Base-by-base conservation (phyloP, 106 monocot genomes). In the Allium sativum region DNA sequence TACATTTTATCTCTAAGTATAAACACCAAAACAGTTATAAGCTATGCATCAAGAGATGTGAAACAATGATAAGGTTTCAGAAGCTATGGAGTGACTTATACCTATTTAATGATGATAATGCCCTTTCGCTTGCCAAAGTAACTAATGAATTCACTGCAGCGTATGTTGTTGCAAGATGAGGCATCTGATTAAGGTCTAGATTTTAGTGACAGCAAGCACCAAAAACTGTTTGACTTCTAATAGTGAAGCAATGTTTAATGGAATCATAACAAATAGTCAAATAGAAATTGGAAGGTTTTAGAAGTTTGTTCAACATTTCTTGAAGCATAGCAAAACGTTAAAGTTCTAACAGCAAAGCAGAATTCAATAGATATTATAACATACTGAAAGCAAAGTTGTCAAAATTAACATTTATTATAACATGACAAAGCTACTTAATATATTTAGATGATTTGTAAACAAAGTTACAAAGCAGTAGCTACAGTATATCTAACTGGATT, bases 111-210 rank as follows among this genome's bases (percentile, higher is more conserved):
- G 98, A 98, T 68, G 82, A 74, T 15, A 92, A 75, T 7, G 98
- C 92, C 40, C 55, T 74, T 61, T 77, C 76, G 40, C 66, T 98
- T 64, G 92, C 98, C 71, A 98, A 67, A 43, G 88, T 83, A 56
- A 88, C 48, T 65, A 98, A 81, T 54, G 88, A 61, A 58, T 92
- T 92, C 20, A 98, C 92, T 40, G 98, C 88, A 74, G 98, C 92
- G 81, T 98, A 98, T 45, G 98, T 92, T 43, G 92, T 88, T 72
- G 98, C 98, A 52, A 98, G 84, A 82, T 98, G 98, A 76, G 98
- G 84, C 78, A 98, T 68, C 98, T 98, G 57, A 50, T 31, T 16
- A 48, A 52, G 53, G 54, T 31, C 14, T 61, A 21, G 20, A 44
- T 53, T 19, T 46, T 54, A 66, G 43, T 65, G 51, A 48, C 48